phyloP scores from a whole-genome alignment of 1,139 yeast genomes.

The Debaryomyces singareniensis region DNA sequence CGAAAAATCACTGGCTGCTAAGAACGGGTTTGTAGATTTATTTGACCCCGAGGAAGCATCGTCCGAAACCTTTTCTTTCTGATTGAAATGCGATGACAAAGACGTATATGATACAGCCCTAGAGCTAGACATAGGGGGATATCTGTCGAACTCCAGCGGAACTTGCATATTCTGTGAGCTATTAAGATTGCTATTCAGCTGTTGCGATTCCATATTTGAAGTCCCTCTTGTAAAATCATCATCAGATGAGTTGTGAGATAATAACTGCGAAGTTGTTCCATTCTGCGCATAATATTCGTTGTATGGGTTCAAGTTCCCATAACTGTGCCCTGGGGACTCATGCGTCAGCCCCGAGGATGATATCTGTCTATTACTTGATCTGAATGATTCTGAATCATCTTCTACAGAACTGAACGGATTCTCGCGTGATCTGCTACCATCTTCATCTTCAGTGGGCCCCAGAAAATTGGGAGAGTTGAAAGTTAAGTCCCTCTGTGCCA shows the following conservation, averaged over 20 bases:
- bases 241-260: slow-evolving; percentile 21
- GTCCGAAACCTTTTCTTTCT: slow-evolving; percentile 4
- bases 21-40: slow-evolving; percentile 15
- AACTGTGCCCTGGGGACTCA: slow-evolving; percentile 9
- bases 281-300: slow-evolving; percentile 39
- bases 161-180: slow-evolving; percentile 16
- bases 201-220: slow-evolving; percentile 2
- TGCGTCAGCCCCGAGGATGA: slow-evolving; percentile 6
- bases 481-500: slow-evolving; percentile 33
- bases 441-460: slow-evolving; percentile 13
- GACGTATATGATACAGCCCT: slow-evolving; percentile 43
- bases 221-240: slow-evolving; percentile 12
- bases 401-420: slow-evolving; percentile 23
- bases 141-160: slow-evolving; percentile 56
- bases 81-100: slow-evolving; percentile 21
- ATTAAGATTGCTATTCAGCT: neutral
- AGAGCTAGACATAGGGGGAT: slow-evolving; percentile 47
- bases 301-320: slow-evolving; percentile 37
- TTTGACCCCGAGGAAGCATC: slow-evolving; percentile 11
- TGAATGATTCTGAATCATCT: slow-evolving; percentile 21
- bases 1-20: slow-evolving; percentile 36
- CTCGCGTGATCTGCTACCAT: slow-evolving; percentile 11
- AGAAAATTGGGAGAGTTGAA: slow-evolving; percentile 10
- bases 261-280: slow-evolving; percentile 37
- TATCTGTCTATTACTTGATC: slow-evolving; percentile 16